phyloP scores from a whole-genome alignment of 208 protist species.

The Acanthamoeba royreba region DNA sequence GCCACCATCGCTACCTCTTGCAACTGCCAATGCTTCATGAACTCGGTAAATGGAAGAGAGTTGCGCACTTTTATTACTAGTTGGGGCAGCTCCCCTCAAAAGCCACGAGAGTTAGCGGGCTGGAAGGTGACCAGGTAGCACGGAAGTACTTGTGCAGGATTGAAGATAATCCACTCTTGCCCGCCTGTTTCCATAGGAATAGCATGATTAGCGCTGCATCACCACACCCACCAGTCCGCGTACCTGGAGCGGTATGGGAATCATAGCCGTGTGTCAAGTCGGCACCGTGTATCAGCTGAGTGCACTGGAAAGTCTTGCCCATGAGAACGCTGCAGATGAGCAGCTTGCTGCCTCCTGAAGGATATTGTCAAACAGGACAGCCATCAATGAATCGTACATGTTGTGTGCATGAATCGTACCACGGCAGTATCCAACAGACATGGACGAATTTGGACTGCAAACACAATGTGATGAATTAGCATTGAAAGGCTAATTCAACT shows the following conservation, averaged over 20 bases:
- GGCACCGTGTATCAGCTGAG: not conserved
- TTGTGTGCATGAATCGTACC: not conserved
- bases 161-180: too few relatives aligned
- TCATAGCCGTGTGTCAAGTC: not conserved
- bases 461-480: too few relatives aligned
- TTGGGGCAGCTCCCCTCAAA: too few relatives aligned
- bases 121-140: too few relatives aligned
- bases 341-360: not conserved
- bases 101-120: too few relatives aligned
- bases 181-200: not conserved
- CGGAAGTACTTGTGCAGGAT: too few relatives aligned
- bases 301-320: slow-evolving; percentile 13
- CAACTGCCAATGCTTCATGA: too few relatives aligned
- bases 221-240: not conserved
- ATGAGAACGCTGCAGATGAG: slow-evolving; percentile 20
- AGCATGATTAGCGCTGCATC: not conserved
- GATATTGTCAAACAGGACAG: not conserved
- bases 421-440: slow-evolving; percentile 5
- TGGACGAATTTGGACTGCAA: not conserved
- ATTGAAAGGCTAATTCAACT: too few relatives aligned
- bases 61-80: too few relatives aligned
- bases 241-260: not conserved
- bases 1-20: too few relatives aligned
- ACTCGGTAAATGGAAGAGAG: too few relatives aligned
- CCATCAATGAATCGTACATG: not conserved